Base-by-base conservation (phyloP, 805 yeast genomes). In the Zygoascus flipseniorum region DNA sequence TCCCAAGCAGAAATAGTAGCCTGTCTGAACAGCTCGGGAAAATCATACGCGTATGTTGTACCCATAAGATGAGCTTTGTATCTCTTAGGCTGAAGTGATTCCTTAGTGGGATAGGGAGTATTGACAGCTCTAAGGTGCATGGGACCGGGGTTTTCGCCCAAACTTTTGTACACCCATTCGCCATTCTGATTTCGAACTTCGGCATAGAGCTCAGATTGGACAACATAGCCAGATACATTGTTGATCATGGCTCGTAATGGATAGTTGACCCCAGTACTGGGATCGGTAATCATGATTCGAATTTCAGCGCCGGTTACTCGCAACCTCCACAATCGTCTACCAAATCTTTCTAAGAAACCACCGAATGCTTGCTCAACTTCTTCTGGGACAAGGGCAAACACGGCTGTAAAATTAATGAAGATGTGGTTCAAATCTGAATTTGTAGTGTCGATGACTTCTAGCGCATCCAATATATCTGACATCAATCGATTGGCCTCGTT, bases 21-120 rank as follows among this genome's bases (percentile, higher is more conserved):
- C 75, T 93, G 97, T 65, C 90, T 87, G 85, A 95, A 93, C 65
- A 93, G 75, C 69, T 93, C 99, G 51, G 99, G 99, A 93, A 93
- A 95, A 72, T 93, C 99, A 66, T 95, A 93, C 50, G 89, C 97
- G 67, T 89, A 93, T 10, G 99, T 90, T 18, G 99, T 93, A 59
- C 99, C 99, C 90, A 93, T 86, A 64, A 88, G 78, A 72, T 93
- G 98, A 50, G 99, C 99, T 76, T 85, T 87, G 77, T 95, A 95
- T 74, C 99, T 89, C 73, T 93, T 93, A 64, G 98, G 97, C 76
- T 93, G 99, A 65, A 93, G 79, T 75, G 95, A 90, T 74, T 93
- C 99, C 77, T 93, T 93, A 32, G 95, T 96, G 55, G 98, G 95
- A 69, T 93, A 95, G 50, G 97, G 97, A 51, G 97, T 88, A 48